Conservation (phyloP, 768 basidiomycete species). For the Collybiopsis confluens region DNA sequence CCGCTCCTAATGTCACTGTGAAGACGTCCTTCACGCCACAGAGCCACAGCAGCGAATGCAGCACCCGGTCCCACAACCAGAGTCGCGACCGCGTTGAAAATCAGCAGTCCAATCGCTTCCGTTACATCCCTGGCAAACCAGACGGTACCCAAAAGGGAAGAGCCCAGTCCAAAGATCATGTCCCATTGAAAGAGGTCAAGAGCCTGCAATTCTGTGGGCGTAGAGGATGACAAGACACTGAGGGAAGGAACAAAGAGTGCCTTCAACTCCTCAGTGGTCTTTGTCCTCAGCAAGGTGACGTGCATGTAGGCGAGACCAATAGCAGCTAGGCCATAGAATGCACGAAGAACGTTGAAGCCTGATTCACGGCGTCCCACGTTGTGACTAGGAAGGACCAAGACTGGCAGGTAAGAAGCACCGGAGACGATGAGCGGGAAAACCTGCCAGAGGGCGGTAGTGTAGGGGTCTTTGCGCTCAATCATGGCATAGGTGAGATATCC, state of each 20-base stretch:
- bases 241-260: conserved; percentile 14
- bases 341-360: conserved; percentile 13
- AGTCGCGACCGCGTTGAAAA: conserved; percentile 15
- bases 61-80: conserved; percentile 21
- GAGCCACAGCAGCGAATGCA: conserved; percentile 18
- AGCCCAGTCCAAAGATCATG: conserved; percentile 11
- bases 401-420: conserved; percentile 13
- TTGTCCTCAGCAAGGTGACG: conserved; percentile 17
- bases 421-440: conserved; percentile 18
- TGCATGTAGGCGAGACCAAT: conserved; percentile 13
- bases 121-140: conserved; percentile 18
- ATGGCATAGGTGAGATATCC: conserved; percentile 20
- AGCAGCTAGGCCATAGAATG: conserved; percentile 15
- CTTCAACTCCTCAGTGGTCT: conserved; percentile 9
- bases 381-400: conserved; percentile 15
- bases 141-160: conserved; percentile 15
- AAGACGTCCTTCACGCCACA: conserved; percentile 21
- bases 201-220: conserved; percentile 11
- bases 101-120: conserved; percentile 13
- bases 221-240: not conserved
- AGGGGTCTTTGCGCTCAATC: conserved; percentile 13
- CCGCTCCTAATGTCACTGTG: conserved; percentile 5
- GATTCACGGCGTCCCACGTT: conserved; percentile 18
- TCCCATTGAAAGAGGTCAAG: conserved; percentile 24
- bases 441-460: conserved; percentile 22